Evolutionary conservation across 345 rosid species (phyloP).

Genomic region (Brassica carinata): DNA sequence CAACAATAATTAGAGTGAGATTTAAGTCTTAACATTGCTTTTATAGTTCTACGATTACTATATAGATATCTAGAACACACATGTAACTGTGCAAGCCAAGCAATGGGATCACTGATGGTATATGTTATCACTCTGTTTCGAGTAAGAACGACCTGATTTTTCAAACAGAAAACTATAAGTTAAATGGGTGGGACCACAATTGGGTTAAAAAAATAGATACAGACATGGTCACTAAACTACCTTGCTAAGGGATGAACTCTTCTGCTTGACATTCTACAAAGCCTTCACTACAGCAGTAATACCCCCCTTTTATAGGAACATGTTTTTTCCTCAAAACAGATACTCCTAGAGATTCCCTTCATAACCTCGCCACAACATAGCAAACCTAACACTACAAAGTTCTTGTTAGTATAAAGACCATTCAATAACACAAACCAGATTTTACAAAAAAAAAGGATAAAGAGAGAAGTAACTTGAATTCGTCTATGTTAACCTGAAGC

Average conservation of each 20-base stretch:
- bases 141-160: slow-evolving; percentile 81
- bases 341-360: slow-evolving; percentile 51
- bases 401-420: background rate
- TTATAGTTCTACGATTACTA: no score
- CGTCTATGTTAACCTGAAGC: slow-evolving; percentile 45
- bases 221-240: slow-evolving; percentile 31
- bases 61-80: slow-evolving; percentile 36
- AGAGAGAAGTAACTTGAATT: background rate
- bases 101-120: slow-evolving; percentile 64
- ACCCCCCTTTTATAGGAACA: slow-evolving; percentile 54
- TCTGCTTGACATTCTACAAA: slow-evolving; percentile 57
- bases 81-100: slow-evolving; percentile 82
- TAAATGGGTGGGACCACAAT: background rate
- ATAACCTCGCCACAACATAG: slow-evolving; percentile 43
- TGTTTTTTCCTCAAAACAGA: slow-evolving; percentile 65
- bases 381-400: slow-evolving; percentile 52
- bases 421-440: background rate
- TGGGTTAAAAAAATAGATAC: background rate
- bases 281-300: slow-evolving; percentile 75
- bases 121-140: slow-evolving; percentile 75
- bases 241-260: slow-evolving; percentile 66
- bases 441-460: background rate
- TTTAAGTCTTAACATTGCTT: background rate
- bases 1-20: background rate
- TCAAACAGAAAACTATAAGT: slow-evolving; percentile 6